A percentile compares a stretch with the other conserved stretches of the same genome.
Evolutionary conservation across 176 grass and related monocot species (phyloP).

Genomic region (Aegilops speltoides): DNA sequence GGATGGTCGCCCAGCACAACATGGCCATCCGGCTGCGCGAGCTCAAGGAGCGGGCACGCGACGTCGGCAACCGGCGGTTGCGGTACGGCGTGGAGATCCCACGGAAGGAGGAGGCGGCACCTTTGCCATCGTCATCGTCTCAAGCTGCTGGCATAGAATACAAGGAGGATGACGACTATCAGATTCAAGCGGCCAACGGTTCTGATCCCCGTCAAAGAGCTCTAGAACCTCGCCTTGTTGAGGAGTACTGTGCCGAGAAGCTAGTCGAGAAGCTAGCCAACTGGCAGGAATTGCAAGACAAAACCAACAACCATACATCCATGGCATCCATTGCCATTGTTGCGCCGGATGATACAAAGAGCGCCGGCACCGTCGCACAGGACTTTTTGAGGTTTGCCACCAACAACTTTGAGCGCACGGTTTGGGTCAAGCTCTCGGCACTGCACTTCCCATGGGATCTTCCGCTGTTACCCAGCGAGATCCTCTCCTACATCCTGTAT

Average conservation of each 20-base stretch:
- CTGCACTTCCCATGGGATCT: background rate
- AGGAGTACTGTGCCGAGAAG: background rate
- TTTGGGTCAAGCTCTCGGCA: background rate
- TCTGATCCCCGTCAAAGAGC: background rate
- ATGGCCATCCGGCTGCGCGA: background rate
- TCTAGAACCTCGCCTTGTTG: background rate
- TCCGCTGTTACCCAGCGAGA: background rate
- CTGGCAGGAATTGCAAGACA: background rate
- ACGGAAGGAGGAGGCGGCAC: background rate
- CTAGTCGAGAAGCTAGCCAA: background rate
- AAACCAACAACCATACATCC: background rate
- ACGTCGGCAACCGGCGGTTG: background rate
- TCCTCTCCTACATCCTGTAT: background rate
- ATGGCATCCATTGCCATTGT: background rate
- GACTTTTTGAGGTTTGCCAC: background rate
- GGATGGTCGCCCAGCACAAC: background rate
- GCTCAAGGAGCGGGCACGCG: background rate
- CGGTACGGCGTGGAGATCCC: slow-evolving; percentile 5
- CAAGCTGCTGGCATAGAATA: background rate
- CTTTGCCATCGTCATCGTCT: background rate
- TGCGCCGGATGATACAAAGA: background rate
- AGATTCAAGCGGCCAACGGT: background rate
- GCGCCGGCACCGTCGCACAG: background rate
- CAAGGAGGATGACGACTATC: background rate
- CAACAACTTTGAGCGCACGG: background rate